phyloP scores from a whole-genome alignment of 257 asterid genomes.

The Voacanga thouarsii region DNA sequence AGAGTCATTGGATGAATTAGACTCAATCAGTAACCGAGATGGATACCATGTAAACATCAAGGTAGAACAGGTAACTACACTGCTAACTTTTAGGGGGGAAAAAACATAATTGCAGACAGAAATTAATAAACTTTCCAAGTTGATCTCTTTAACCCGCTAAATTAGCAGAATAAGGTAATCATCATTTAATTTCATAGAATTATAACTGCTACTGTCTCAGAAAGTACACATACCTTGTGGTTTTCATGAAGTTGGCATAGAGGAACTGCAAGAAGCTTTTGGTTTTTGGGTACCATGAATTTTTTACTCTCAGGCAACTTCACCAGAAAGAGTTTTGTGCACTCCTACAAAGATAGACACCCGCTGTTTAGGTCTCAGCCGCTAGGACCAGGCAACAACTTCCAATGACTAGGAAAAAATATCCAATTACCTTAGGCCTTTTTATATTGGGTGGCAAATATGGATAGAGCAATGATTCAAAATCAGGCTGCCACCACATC shows the following conservation, averaged over 20 bases:
- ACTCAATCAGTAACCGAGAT: background rate
- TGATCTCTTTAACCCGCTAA: background rate
- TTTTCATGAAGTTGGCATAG: slow-evolving; percentile 63
- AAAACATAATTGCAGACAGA: background rate
- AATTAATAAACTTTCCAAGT: background rate
- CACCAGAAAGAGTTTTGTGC: slow-evolving; percentile 80
- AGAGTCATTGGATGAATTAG: slow-evolving; percentile 13
- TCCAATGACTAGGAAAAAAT: background rate
- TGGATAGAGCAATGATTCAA: slow-evolving; percentile 58
- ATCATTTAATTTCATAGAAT: background rate
- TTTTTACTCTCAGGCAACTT: slow-evolving; percentile 74
- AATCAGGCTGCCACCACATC: slow-evolving; percentile 84
- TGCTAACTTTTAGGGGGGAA: no score
- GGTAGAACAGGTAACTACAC: background rate
- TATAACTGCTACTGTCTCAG: background rate
- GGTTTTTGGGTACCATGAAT: slow-evolving; percentile 67
- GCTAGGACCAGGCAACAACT: slow-evolving; percentile 7
- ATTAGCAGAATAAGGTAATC: background rate
- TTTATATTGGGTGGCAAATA: slow-evolving; percentile 56
- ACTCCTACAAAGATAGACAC: slow-evolving; percentile 54
- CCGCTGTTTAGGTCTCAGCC: slow-evolving; percentile 8
- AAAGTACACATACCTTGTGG: slow-evolving; percentile 41
- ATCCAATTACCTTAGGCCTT: slow-evolving; percentile 61
- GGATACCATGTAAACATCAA: background rate
- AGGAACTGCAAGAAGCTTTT: slow-evolving; percentile 75